These are phyloP conservation scores for Suillus ampliporus DNA, from an alignment of 768 basidiomycete species.

Conservation along the genomic window DNA sequence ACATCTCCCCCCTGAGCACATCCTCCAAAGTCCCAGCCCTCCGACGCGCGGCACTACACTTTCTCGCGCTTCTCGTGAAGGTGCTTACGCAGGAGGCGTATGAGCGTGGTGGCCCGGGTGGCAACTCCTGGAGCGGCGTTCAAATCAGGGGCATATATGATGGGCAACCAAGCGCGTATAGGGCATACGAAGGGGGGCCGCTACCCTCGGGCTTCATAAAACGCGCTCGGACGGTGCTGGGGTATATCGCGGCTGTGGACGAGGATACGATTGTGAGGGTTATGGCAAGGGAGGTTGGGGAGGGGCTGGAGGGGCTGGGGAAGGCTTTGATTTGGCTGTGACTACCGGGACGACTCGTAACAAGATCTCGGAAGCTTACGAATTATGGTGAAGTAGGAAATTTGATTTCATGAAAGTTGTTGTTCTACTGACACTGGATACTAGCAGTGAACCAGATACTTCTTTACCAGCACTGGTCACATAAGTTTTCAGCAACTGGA, in stretches of 20 bases:
- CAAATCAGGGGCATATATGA: background rate
- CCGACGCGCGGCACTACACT: constrained; percentile 86
- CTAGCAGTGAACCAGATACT: too few relatives aligned
- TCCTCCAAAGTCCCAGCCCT: constrained; percentile 77
- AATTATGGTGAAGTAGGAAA: background rate
- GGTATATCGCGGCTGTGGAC: constrained; percentile 75
- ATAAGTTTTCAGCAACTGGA: background rate
- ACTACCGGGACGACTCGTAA: constrained; percentile 12
- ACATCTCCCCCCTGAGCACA: constrained; percentile 18
- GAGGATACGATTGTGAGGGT: constrained; percentile 71
- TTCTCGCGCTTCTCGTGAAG: constrained; percentile 74
- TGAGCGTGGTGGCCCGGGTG: constrained; percentile 32
- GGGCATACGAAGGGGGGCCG: constrained; percentile 4
- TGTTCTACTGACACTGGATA: background rate
- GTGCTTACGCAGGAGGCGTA: constrained; percentile 59
- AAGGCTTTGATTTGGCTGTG: constrained; percentile 46
- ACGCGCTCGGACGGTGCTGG: constrained; percentile 63
- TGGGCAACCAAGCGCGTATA: constrained; percentile 13
- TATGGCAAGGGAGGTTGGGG: constrained; percentile 76
- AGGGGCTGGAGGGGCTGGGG: constrained; percentile 57
- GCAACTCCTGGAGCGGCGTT: constrained; percentile 19
- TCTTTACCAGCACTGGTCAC: background rate
- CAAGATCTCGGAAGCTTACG: background rate
- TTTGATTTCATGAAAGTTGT: background rate
- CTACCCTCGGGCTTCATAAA: constrained; percentile 43